Conservation (phyloP, 495 filamentous ascomycete genomes). For the Neurospora africana region DNA sequence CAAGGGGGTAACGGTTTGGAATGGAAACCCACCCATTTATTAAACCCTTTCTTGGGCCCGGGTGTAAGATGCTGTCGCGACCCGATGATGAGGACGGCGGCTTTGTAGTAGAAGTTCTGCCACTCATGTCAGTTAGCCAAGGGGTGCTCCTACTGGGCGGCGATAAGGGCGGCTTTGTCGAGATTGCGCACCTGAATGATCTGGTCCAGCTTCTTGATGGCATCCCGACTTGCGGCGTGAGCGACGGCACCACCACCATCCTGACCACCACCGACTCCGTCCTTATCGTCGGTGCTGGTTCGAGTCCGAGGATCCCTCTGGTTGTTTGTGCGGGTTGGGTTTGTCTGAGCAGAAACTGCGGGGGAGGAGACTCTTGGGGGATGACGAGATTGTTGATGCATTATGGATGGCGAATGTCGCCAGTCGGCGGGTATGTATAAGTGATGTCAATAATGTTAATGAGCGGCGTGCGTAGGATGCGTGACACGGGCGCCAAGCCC, state of each 20-base stretch:
- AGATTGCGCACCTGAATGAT: constrained; percentile 65
- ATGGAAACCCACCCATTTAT: constrained; percentile 76
- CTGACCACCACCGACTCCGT: constrained; percentile 26
- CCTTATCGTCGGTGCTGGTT: constrained; percentile 26
- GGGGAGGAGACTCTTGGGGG: constrained; percentile 55
- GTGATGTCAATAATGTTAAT: not conserved
- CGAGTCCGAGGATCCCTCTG: constrained; percentile 45
- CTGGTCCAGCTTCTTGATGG: constrained; percentile 70
- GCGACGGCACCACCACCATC: constrained; percentile 35
- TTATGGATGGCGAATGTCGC: constrained; percentile 21
- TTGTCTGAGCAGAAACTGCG: constrained; percentile 53
- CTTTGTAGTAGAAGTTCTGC: constrained; percentile 87
- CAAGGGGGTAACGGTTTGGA: not conserved
- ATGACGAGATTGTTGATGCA: constrained; percentile 80
- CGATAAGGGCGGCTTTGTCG: not conserved
- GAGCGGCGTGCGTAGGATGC: not conserved
- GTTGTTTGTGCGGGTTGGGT: constrained; percentile 60
- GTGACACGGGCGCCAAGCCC: not conserved
- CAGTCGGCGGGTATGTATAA: not conserved
- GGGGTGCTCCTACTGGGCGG: not conserved
- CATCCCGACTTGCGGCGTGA: constrained; percentile 44
- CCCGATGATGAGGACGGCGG: constrained; percentile 73
- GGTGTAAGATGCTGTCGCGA: constrained; percentile 62
- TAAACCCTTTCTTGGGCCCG: constrained; percentile 52
- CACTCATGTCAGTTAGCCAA: constrained; percentile 10